A percentile compares a stretch with the other conserved stretches of the same genome.
These are phyloP conservation scores for Quercus suber DNA, from an alignment of 306 rosid genomes.

Conservation along the genomic window DNA sequence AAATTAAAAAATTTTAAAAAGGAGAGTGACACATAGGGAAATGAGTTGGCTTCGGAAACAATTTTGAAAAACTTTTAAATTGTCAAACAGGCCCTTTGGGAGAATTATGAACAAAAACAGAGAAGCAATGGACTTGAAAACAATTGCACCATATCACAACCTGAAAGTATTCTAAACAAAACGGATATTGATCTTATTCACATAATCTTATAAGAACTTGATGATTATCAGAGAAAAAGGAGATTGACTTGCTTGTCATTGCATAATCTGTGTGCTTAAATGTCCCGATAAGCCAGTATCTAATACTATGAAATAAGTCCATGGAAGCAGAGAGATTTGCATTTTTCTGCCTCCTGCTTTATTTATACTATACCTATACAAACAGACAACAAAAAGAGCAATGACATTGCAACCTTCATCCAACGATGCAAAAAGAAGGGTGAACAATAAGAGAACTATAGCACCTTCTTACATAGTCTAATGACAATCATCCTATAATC, in stretches of 20 bases:
- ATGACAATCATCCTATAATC: slow-evolving; percentile 43
- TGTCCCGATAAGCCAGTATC: slow-evolving; percentile 18
- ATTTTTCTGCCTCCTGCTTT: slow-evolving; percentile 36
- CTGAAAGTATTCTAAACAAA: background rate
- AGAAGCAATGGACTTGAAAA: background rate
- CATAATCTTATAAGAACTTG: background rate
- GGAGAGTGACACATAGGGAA: too few relatives aligned
- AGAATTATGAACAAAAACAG: background rate
- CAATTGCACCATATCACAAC: background rate
- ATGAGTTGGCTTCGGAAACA: too few relatives aligned
- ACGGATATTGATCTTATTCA: background rate
- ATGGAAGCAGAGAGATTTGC: slow-evolving; percentile 24
- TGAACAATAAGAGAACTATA: slow-evolving; percentile 22
- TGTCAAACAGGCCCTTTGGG: too few relatives aligned
- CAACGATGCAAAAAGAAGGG: slow-evolving; percentile 7
- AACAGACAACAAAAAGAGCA: slow-evolving; percentile 35
- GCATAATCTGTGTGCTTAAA: slow-evolving; percentile 24
- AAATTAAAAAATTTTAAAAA: too few relatives aligned
- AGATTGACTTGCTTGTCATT: slow-evolving; percentile 29
- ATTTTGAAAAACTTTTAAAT: too few relatives aligned
- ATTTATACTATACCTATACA: slow-evolving; percentile 44
- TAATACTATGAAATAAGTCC: slow-evolving; percentile 10
- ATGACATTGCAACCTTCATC: slow-evolving; percentile 39
- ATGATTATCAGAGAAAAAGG: background rate
- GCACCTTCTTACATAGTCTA: slow-evolving; percentile 34